Evolutionary conservation across 768 basidiomycete species (phyloP).

Genomic region (Harrya chromipes): DNA sequence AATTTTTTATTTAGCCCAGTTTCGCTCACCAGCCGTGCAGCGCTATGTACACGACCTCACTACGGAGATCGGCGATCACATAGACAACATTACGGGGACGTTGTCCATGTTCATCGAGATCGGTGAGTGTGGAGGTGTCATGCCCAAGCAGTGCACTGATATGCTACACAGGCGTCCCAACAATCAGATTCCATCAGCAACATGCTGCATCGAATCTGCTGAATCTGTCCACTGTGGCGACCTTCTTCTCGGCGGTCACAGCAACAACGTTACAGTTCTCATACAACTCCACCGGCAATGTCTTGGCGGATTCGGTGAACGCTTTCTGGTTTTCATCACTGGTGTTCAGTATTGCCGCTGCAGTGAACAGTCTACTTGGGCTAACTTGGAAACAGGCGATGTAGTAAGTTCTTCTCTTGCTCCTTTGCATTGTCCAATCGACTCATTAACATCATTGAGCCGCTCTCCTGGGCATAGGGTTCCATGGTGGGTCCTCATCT

Average conservation of each 20-base stretch:
- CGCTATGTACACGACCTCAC: constrained; percentile 53
- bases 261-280: constrained; percentile 51
- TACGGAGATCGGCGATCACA: constrained; percentile 50
- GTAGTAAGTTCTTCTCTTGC: constrained; percentile 40
- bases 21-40: constrained; percentile 50
- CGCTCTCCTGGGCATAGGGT: constrained; percentile 55
- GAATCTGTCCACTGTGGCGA: constrained; percentile 51
- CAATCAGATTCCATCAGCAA: constrained; percentile 53
- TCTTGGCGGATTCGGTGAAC: constrained; percentile 44
- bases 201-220: constrained; percentile 48
- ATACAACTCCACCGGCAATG: constrained; percentile 31
- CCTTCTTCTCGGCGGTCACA: constrained; percentile 54
- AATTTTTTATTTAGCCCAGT: constrained; percentile 38
- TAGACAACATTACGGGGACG: constrained; percentile 51
- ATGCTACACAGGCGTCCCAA: constrained; percentile 45
- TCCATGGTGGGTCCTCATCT: constrained; percentile 64
- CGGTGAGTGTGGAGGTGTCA: constrained; percentile 35
- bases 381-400: constrained; percentile 57
- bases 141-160: constrained; percentile 24
- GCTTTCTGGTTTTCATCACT: constrained; percentile 54
- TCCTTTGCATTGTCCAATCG: constrained; percentile 4
- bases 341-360: constrained; percentile 53
- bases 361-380: constrained; percentile 51
- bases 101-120: constrained; percentile 52
- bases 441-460: constrained; percentile 30